Conservation (phyloP, 352 stramenopile genomes). For the Pythium pyrilobum region DNA sequence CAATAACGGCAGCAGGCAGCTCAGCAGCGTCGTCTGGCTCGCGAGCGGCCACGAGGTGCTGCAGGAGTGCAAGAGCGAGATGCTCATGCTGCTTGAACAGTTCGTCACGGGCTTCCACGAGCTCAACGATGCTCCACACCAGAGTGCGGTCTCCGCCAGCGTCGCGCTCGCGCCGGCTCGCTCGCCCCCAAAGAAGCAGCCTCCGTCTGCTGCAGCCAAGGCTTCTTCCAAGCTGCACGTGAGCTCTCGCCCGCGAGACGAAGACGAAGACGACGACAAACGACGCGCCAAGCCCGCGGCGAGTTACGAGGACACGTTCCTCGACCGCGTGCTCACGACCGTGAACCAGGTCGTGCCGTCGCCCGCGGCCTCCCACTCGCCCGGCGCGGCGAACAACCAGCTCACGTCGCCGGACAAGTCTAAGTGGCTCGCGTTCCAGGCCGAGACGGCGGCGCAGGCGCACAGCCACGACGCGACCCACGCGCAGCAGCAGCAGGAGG, state of each 20-base stretch:
- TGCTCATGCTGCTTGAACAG: constrained; percentile 89
- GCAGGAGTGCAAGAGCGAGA: constrained; percentile 89
- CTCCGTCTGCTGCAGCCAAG: too few species aligned
- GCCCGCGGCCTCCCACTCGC: neutral
- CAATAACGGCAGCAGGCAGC: constrained; percentile 11
- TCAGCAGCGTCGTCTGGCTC: constrained; percentile 76
- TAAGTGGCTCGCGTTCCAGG: constrained; percentile 40
- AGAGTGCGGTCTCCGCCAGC: constrained; percentile 1
- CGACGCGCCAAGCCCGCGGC: constrained; percentile 2
- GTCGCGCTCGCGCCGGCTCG: neutral
- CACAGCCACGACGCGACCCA: neutral
- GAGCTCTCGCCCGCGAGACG: neutral
- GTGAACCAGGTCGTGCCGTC: constrained; percentile 37
- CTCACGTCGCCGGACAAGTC: constrained; percentile 24
- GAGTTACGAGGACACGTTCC: constrained; percentile 84
- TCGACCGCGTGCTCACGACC: constrained; percentile 76
- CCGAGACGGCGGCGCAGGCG: constrained; percentile 3
- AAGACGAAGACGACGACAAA: constrained; percentile 13
- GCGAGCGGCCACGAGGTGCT: constrained; percentile 91
- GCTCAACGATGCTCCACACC: constrained; percentile 56
- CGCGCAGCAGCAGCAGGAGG: neutral
- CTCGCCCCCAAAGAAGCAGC: constrained; percentile 15
- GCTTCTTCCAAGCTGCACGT: too few species aligned
- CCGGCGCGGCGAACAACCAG: constrained; percentile 19
- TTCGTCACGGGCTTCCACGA: constrained; percentile 93